Conservation (phyloP, 495 filamentous ascomycete genomes). For the Xylaria palmicola region DNA sequence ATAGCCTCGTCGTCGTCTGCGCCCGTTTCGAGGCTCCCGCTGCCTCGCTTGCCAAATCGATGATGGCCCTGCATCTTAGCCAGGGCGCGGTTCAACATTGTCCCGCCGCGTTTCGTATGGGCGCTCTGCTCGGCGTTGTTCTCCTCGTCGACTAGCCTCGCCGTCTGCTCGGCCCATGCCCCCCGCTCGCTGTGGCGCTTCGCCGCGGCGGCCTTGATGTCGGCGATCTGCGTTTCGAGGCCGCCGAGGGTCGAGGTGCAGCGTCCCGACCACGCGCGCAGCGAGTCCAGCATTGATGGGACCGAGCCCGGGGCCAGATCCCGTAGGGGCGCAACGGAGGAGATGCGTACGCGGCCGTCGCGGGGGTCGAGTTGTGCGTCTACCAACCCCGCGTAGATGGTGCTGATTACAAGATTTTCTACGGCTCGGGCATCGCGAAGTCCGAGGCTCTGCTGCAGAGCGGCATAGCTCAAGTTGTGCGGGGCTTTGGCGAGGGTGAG, state of each 20-base stretch:
- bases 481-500: constrained; percentile 67
- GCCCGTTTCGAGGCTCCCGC: constrained; percentile 47
- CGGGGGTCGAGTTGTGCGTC: constrained; percentile 78
- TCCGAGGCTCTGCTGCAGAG: constrained; percentile 64
- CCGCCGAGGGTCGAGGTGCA: constrained; percentile 73
- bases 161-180: constrained; percentile 46
- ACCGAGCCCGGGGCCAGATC: constrained; percentile 74
- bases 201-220: constrained; percentile 55
- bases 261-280: constrained; percentile 72
- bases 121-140: constrained; percentile 48
- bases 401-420: constrained; percentile 85
- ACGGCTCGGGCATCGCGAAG: constrained; percentile 68
- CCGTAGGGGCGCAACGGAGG: constrained; percentile 77
- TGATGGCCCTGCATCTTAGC: constrained; percentile 25
- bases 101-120: constrained; percentile 35
- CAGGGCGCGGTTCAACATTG: constrained; percentile 16
- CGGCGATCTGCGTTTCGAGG: constrained; percentile 69
- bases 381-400: constrained; percentile 83
- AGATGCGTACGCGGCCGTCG: constrained; percentile 68
- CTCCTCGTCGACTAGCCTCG: constrained; percentile 43
- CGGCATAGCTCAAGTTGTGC: constrained; percentile 65
- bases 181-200: constrained; percentile 51
- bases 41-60: constrained; percentile 39
- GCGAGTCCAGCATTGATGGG: constrained; percentile 59
- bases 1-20: constrained; percentile 56